Percentiles rank a stretch among this genome's conserved stretches.
Conservation (phyloP, 805 yeast genomes). For the Sungouiella blattae region DNA sequence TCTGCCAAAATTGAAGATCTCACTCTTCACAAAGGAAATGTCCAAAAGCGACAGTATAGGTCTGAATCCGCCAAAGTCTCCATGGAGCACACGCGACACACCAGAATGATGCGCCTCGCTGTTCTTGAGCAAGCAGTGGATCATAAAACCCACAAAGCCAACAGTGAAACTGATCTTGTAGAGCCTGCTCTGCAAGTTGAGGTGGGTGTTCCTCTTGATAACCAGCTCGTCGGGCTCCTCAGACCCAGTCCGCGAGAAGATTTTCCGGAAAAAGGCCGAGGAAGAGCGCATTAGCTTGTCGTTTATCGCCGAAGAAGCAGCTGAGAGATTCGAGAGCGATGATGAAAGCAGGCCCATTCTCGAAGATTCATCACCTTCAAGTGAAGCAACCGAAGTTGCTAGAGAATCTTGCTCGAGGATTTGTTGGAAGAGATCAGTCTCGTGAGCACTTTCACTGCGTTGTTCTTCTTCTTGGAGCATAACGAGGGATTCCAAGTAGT, state of each 20-base stretch:
- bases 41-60: background rate
- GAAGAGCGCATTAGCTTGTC: constrained; percentile 25
- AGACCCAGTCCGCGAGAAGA: constrained; percentile 21
- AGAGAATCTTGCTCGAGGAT: constrained; percentile 25
- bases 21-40: constrained; percentile 1
- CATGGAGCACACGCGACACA: constrained; percentile 4
- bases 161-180: constrained; percentile 35
- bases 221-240: constrained; percentile 4
- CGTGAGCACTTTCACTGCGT: constrained; percentile 22
- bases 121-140: constrained; percentile 32
- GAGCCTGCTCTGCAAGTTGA: constrained; percentile 14
- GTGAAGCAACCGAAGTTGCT: constrained; percentile 17
- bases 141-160: constrained; percentile 36
- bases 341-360: constrained; percentile 29
- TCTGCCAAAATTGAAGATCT: constrained; percentile 7
- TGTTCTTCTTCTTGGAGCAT: constrained; percentile 33
- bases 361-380: constrained; percentile 15
- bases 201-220: constrained; percentile 2
- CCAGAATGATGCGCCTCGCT: constrained; percentile 10
- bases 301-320: constrained; percentile 27
- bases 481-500: too few relatives aligned
- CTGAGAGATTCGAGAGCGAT: constrained; percentile 27
- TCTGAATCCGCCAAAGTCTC: constrained; percentile 2
- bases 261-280: constrained; percentile 27
- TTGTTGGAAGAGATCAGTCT: constrained; percentile 20